phyloP scores from a whole-genome alignment of 2,329 filamentous ascomycete genomes.

The Sodiomyces alkalinus region DNA sequence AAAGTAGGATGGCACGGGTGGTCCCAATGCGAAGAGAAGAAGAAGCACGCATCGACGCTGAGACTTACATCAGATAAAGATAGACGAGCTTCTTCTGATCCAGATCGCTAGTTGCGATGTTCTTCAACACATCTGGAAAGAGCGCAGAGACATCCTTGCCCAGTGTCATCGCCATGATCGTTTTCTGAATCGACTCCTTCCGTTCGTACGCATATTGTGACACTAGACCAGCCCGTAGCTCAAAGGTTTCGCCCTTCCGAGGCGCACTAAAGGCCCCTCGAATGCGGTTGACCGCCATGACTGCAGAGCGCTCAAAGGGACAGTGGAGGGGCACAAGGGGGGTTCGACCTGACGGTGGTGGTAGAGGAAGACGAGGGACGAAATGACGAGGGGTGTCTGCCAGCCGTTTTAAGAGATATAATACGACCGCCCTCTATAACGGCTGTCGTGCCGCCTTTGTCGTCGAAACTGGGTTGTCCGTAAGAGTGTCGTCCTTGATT shows the following conservation, averaged over 20 bases:
- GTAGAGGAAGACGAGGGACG: background rate
- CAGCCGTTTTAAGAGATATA: too few relatives aligned
- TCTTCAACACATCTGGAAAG: slow-evolving; percentile 96
- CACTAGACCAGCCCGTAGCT: slow-evolving; percentile 85
- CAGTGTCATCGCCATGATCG: slow-evolving; percentile 99
- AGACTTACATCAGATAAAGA: slow-evolving; percentile 77
- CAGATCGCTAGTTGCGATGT: slow-evolving; percentile 85
- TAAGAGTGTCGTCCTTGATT: too few relatives aligned
- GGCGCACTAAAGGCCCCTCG: slow-evolving; percentile 85
- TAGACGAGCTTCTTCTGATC: slow-evolving; percentile 99
- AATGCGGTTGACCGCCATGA: slow-evolving; percentile 95
- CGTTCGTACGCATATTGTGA: slow-evolving; percentile 99
- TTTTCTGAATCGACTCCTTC: slow-evolving; percentile 98
- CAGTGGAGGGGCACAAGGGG: slow-evolving; percentile 14
- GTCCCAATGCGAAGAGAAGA: too few relatives aligned
- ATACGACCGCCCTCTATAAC: too few relatives aligned
- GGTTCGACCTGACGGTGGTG: slow-evolving; percentile 2
- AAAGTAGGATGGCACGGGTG: too few relatives aligned
- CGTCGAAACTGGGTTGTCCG: too few relatives aligned
- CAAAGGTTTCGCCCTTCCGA: slow-evolving; percentile 94
- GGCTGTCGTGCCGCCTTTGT: too few relatives aligned
- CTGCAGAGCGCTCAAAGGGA: slow-evolving; percentile 12
- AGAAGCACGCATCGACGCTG: too few relatives aligned
- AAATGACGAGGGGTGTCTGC: too few relatives aligned
- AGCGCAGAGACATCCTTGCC: slow-evolving; percentile 96